Base-by-base conservation (phyloP, 164 flowering plant species). In the Protea cynaroides region DNA sequence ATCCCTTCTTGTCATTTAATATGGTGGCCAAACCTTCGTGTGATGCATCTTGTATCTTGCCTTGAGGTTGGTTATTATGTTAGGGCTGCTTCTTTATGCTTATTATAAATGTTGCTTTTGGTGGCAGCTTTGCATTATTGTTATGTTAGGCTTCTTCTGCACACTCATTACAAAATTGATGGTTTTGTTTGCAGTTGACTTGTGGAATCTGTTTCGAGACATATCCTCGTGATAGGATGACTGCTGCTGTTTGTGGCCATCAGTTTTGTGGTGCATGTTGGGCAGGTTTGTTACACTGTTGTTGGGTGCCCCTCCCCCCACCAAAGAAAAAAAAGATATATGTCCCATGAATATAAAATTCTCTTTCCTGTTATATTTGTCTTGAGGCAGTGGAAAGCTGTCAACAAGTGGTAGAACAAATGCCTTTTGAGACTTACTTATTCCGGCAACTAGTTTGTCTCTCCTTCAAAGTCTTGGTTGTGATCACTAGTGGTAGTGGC, bases 191-290 rank as follows among this genome's bases (percentile, higher is more conserved):
- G 67, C 87, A 94, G 97, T 67, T 84, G 34, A 82, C 83, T 58
- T 93, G 98, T 76, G 96, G 94, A 69, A 88, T 93, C 58, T 93
- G 98, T 74, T 93, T 93, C 71, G 98, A 93, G 22, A 43, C 68
- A 22, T 88, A 73, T 79, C 82, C 86, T 38, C 60, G 68, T 44
- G 78, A 69, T 61, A 63, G 43, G 75, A 82, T 86, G 63, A 54
- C 70, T 47, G 76, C 87, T 38, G 83, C 90, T 74, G 78, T 82
- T 47, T 95, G 97, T 81, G 96, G 99, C 58, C 99, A 95, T 81
- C 96, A 87, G 15, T 95, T 86, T 72, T 95, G 99, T 66, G 57
- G 62, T 34, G n/a, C 79, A 13, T 95, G 99, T 74, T 95, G 99
- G 99, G 59, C 69, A 87, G 97, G 99, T 95, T 62, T 65, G 76